Evolutionary conservation across 2,329 filamentous ascomycete species (phyloP).

Genomic region (Fusarium pseudonygamai): DNA sequence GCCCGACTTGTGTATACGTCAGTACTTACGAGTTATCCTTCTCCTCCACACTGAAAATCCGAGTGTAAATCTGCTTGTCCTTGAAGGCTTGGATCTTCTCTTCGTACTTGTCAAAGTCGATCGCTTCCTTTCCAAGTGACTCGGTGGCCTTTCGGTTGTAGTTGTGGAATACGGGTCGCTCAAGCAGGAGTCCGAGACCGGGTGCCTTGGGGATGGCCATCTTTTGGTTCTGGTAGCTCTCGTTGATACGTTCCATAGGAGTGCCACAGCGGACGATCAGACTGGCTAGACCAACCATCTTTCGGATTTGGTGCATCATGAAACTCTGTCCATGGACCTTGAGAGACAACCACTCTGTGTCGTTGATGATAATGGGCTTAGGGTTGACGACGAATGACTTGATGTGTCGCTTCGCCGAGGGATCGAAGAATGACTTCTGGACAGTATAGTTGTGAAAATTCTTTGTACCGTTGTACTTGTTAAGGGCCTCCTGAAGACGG

Average conservation of each 20-base stretch:
- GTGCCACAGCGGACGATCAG: slow-evolving; percentile 86
- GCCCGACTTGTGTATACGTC: background rate
- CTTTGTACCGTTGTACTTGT: slow-evolving; percentile 81
- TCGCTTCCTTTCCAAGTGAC: slow-evolving; percentile 70
- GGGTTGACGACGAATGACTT: slow-evolving; percentile 86
- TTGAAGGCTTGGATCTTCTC: slow-evolving; percentile 89
- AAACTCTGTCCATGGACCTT: slow-evolving; percentile 98
- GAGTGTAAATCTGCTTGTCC: slow-evolving; percentile 87
- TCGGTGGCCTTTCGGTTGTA: slow-evolving; percentile 81
- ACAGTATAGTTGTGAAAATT: slow-evolving; percentile 99
- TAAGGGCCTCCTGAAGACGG: slow-evolving; percentile 78
- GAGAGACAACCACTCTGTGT: slow-evolving; percentile 94
- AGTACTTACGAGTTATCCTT: slow-evolving; percentile 81
- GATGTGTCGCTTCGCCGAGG: slow-evolving; percentile 89
- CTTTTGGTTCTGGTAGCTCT: slow-evolving; percentile 76
- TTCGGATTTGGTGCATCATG: slow-evolving; percentile 99
- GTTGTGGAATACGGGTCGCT: slow-evolving; percentile 88
- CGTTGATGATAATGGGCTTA: slow-evolving; percentile 82
- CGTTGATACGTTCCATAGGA: slow-evolving; percentile 73
- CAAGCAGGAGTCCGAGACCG: slow-evolving; percentile 85
- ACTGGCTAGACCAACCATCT: slow-evolving; percentile 95
- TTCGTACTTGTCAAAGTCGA: slow-evolving; percentile 83
- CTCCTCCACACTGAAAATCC: slow-evolving; percentile 91
- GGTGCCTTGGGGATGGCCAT: slow-evolving; percentile 96
- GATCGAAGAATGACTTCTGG: slow-evolving; percentile 82